Evolutionary conservation across 768 basidiomycete species (phyloP), one percentile per base, ranked within the genome.

Genomic region (Boletellus emodensis): DNA sequence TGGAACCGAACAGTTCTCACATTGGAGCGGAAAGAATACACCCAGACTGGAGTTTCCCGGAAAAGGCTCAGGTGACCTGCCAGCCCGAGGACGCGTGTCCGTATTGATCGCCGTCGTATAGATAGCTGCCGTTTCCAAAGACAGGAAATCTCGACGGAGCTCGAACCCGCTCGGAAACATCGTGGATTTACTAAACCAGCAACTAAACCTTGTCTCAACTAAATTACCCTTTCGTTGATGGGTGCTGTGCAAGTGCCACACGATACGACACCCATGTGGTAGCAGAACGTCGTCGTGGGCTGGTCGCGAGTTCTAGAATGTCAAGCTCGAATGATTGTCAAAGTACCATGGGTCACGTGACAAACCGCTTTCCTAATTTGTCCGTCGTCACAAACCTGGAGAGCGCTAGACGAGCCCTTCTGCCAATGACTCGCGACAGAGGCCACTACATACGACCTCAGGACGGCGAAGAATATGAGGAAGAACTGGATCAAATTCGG

Each of bases 401-500:
- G 36, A 20, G 20, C 43, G 18, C 14, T 30, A 14, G 33, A 33
- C 53, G 20, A 15, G 44, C n/a, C n/a, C n/a, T 44, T 42, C 45
- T 38, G 20, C 39, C 40, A 40, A 68, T 68, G 68, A 47, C 60
- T 41, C 58, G 38, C 35, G 52, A 52, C 48, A 52, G 56, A 30
- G 50, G 53, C 33, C 65, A 46, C 30, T 70, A 66, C 45, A 44
- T 57, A 44, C 62, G 57, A 55, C 60, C 56, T 20, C 52, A 41
- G 12, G 54, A 57, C 18, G 54, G 58, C 37, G 75, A 73, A 59
- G 77, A 75, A 61, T 75, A 82, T 32, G 80, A 82, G 61, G 83
- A 85, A 56, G 85, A 85, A 61, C 73, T 84, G 46, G 84, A 84
- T 61, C 74, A 80, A 58, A 84, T 85, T 49, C 75, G 82, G 85